Evolutionary conservation across 352 stramenopile species (phyloP).

Genomic region (Blastocystis sp.): DNA sequence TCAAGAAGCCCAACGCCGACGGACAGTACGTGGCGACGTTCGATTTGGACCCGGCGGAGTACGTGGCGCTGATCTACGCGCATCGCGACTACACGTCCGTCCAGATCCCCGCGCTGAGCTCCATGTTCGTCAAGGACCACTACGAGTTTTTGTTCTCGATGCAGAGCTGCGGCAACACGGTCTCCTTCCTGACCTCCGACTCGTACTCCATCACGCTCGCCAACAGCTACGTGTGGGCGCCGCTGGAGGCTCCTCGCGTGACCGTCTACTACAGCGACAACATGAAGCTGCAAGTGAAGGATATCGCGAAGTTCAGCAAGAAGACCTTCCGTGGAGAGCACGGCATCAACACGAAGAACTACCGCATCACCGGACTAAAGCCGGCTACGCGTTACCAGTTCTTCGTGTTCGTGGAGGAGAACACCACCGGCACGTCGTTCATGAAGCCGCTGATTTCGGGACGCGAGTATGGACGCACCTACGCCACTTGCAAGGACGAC

Average conservation of each 20-base stretch:
- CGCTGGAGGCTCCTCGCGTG: neutral
- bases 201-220: neutral
- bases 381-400: neutral
- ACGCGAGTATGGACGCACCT: neutral
- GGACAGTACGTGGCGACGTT: neutral
- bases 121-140: neutral
- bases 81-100: neutral
- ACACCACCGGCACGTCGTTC: neutral
- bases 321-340: neutral
- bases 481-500: neutral
- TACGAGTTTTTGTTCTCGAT: conserved; percentile 12
- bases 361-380: neutral
- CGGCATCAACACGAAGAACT: neutral
- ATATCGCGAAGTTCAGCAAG: neutral
- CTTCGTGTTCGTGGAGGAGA: neutral
- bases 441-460: neutral
- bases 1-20: neutral
- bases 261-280: neutral
- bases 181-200: neutral
- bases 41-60: neutral
- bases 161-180: neutral
- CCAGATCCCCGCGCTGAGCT: neutral
- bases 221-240: neutral
- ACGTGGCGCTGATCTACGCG: neutral
- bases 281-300: neutral